Evolutionary conservation across 805 yeast genomes (phyloP).

Genomic region (Yarrowia hollandica): DNA sequence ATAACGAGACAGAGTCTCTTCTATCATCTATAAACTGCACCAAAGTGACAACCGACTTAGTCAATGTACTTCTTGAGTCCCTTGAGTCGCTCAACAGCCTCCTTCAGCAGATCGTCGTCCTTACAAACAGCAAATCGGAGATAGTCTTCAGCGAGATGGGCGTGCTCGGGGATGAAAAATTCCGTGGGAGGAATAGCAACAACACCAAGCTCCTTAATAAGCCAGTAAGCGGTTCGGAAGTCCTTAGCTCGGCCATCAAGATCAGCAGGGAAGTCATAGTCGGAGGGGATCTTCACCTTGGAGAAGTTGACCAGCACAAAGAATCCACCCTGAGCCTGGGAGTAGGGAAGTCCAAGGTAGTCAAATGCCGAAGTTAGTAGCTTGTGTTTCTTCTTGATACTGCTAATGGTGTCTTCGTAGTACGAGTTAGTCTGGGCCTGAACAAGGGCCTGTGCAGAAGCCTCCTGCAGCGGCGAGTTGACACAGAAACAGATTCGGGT

Average conservation of each 20-base stretch:
- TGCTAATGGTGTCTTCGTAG: constrained; percentile 66
- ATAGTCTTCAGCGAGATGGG: constrained; percentile 75
- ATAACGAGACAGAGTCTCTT: constrained; percentile 9
- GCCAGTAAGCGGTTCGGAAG: constrained; percentile 88
- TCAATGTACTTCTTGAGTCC: constrained; percentile 64
- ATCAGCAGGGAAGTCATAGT: constrained; percentile 70
- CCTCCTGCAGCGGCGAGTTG: constrained; percentile 92
- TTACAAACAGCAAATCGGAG: constrained; percentile 96
- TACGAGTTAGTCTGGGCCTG: constrained; percentile 63
- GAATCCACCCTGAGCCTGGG: constrained; percentile 90
- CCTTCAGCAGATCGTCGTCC: constrained; percentile 75
- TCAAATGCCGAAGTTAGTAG: constrained; percentile 78
- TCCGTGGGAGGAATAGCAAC: constrained; percentile 98
- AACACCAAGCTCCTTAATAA: constrained; percentile 87
- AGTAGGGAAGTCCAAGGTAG: constrained; percentile 84
- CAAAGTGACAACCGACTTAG: too few species aligned
- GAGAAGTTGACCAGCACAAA: constrained; percentile 85
- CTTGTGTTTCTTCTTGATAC: constrained; percentile 69
- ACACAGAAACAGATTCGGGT: constrained; percentile 90
- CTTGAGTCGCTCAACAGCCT: constrained; percentile 75
- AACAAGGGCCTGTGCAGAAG: constrained; percentile 74
- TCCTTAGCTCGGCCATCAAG: constrained; percentile 71
- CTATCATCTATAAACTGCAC: constrained; percentile 8
- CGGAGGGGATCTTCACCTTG: constrained; percentile 74
- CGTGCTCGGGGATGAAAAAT: constrained; percentile 71